These are phyloP conservation scores for Herpetospermum pedunculosum DNA, from an alignment of 306 rosid species.

Conservation along the genomic window DNA sequence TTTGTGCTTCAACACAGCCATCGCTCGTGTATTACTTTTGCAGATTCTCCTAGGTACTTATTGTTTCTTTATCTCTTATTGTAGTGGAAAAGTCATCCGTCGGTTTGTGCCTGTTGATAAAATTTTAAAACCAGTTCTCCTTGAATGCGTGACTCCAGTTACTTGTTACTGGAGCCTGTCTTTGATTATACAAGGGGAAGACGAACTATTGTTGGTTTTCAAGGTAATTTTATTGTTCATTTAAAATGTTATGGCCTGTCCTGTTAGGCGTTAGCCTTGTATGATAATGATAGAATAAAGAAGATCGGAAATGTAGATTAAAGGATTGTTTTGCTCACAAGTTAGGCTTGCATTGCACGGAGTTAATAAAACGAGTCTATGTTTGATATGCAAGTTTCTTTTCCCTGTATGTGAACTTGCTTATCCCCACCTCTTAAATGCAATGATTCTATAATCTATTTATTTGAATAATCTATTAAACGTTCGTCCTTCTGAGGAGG, in stretches of 20 bases:
- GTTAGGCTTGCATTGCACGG: not conserved
- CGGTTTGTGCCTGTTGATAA: conserved; percentile 64
- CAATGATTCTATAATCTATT: not conserved
- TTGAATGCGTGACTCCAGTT: conserved; percentile 79
- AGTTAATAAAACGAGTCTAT: not conserved
- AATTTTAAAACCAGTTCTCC: conserved; percentile 62
- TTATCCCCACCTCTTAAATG: not conserved
- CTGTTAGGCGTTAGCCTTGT: not conserved
- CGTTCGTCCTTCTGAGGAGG: too few relatives aligned
- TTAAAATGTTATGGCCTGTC: not conserved
- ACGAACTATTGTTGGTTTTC: conserved; percentile 50
- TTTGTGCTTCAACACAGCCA: not conserved
- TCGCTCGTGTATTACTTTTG: not conserved
- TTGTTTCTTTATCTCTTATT: not conserved
- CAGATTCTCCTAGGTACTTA: not conserved
- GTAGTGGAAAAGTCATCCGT: conserved; percentile 56
- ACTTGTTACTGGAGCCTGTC: conserved; percentile 89
- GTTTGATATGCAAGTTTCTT: not conserved
- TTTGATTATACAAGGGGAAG: conserved; percentile 48
- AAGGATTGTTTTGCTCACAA: not conserved
- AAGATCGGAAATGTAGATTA: not conserved
- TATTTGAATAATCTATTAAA: not conserved
- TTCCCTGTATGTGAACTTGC: not conserved
- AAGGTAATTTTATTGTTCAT: conserved; percentile 32
- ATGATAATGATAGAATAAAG: not conserved